Conservation (phyloP, 2,329 filamentous ascomycete species). For the Sphaerulina vaccinii region DNA sequence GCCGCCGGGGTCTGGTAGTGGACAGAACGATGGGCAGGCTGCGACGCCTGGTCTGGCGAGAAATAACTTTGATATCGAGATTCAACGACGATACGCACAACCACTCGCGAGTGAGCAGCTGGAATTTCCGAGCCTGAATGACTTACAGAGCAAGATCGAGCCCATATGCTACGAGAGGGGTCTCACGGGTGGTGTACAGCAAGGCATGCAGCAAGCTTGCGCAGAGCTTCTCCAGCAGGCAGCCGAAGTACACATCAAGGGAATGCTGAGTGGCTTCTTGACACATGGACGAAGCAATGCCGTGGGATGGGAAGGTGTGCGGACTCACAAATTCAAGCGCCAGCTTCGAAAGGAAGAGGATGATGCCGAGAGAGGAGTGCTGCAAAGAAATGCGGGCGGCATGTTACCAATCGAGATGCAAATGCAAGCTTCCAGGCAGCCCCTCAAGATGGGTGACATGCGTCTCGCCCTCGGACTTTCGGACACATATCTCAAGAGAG, state of each 20-base stretch:
- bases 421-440: constrained; percentile 67
- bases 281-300: constrained; percentile 56
- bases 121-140: constrained; percentile 60
- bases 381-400: constrained; percentile 72
- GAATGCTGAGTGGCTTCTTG: constrained; percentile 56
- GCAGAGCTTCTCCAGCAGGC: constrained; percentile 62
- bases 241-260: constrained; percentile 63
- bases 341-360: constrained; percentile 76
- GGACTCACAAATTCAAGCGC: constrained; percentile 73
- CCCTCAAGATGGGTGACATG: constrained; percentile 75
- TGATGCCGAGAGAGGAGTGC: constrained; percentile 67
- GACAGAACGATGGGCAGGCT: constrained; percentile 25
- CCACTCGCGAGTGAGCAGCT: constrained; percentile 61
- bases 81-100: constrained; percentile 63
- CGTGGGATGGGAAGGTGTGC: constrained; percentile 53
- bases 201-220: constrained; percentile 44
- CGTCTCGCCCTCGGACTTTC: constrained; percentile 72
- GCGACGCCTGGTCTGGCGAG: constrained; percentile 27
- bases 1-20: constrained; percentile 18
- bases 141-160: constrained; percentile 59
- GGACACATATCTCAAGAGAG: constrained; percentile 72
- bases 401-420: constrained; percentile 79
- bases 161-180: constrained; percentile 67
- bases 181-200: constrained; percentile 46
- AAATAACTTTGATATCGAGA: constrained; percentile 63